phyloP scores from a whole-genome alignment of 257 asterid genomes.

The Asclepias syriaca region DNA sequence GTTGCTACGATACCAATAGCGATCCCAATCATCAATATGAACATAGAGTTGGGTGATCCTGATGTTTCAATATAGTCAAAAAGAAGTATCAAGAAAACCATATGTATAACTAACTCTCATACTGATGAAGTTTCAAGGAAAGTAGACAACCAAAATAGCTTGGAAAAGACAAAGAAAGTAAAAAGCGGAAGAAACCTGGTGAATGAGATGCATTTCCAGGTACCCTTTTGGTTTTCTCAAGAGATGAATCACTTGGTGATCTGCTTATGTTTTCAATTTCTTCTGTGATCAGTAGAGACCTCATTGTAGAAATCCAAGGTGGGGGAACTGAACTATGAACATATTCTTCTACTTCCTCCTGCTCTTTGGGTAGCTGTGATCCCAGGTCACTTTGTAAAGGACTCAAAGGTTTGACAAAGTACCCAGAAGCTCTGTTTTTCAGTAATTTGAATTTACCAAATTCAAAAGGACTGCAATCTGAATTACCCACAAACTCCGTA shows the following conservation, averaged over 20 bases:
- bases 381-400: slow-evolving; percentile 24
- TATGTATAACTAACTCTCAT: neutral
- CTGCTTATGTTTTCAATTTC: slow-evolving; percentile 15
- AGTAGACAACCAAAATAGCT: neutral
- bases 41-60: slow-evolving; percentile 39
- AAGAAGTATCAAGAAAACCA: neutral
- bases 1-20: slow-evolving; percentile 51
- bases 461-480: slow-evolving; percentile 16
- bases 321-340: slow-evolving; percentile 10
- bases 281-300: slow-evolving; percentile 34
- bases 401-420: slow-evolving; percentile 19
- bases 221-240: slow-evolving; percentile 8
- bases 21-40: slow-evolving; percentile 50
- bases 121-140: neutral
- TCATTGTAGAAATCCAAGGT: slow-evolving; percentile 22
- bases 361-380: slow-evolving; percentile 15
- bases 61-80: slow-evolving; percentile 12
- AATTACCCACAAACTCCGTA: slow-evolving; percentile 17
- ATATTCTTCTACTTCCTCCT: slow-evolving; percentile 26
- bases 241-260: slow-evolving; percentile 12
- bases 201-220: slow-evolving; percentile 12
- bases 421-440: slow-evolving; percentile 8
- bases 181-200: slow-evolving; percentile 30
- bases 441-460: slow-evolving; percentile 6
- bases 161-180: neutral